phyloP scores from a whole-genome alignment of 192 early-diverging fungal species.

The Backusella sp. region DNA sequence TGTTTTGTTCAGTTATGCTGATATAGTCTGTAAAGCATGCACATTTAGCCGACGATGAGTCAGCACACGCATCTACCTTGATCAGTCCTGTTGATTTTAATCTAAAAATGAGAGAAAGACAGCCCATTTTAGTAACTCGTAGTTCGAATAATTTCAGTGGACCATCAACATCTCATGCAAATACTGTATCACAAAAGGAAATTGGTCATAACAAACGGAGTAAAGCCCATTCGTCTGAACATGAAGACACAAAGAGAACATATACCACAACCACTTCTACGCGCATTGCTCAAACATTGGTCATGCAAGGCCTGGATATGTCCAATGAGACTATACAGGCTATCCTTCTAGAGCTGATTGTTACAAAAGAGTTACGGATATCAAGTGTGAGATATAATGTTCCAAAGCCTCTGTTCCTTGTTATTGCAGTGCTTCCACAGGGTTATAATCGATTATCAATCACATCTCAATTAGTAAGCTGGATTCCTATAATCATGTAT shows the following conservation, averaged over 20 bases:
- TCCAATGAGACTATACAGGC: slow-evolving; percentile 27
- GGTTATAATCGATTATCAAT: slow-evolving; percentile 14
- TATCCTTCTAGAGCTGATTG: slow-evolving; percentile 26
- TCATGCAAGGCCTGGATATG: slow-evolving; percentile 19
- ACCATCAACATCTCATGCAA: neutral
- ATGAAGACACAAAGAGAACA: slow-evolving; percentile 13
- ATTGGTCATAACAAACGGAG: neutral
- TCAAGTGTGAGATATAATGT: slow-evolving; percentile 23
- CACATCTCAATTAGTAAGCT: slow-evolving; percentile 27
- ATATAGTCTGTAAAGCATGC: neutral
- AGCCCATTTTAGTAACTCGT: neutral
- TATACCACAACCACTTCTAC: slow-evolving; percentile 1
- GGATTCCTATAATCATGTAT: too few species aligned
- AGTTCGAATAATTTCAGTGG: neutral
- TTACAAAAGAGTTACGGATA: slow-evolving; percentile 29
- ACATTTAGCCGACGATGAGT: neutral
- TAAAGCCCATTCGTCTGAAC: neutral
- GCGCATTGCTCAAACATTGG: slow-evolving; percentile 17
- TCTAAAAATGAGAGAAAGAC: slow-evolving; percentile 11
- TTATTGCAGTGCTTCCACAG: slow-evolving; percentile 27
- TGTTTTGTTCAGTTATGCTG: neutral
- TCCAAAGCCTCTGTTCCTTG: slow-evolving; percentile 26
- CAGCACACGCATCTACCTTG: neutral
- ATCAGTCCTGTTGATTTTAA: slow-evolving; percentile 38
- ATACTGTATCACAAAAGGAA: slow-evolving; percentile 3